Base-by-base conservation (phyloP, 805 yeast genomes). In the Metschnikowia gruessii region DNA sequence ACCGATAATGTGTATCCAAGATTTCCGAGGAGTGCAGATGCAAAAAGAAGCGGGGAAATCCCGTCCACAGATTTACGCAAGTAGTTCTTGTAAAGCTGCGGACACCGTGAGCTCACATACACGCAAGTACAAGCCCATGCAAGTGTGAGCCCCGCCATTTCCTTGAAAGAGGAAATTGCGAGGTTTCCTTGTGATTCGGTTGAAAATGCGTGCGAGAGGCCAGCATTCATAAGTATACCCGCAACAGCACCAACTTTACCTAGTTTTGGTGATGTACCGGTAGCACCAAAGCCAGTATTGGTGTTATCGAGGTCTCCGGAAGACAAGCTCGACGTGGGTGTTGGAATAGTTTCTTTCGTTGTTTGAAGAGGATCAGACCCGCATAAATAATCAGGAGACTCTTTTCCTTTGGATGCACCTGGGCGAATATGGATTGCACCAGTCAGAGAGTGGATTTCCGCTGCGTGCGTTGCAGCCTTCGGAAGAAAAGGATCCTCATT, bases 1-100 rank as follows among this genome's bases (percentile, higher is more conserved):
- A 92, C 89, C 6, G 95, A 85, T 6, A 80, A 55, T 0, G 94
- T 80, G 63, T 92, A 91, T 1, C 89, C 77, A 31, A 82, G 54
- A 63, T 92, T 92, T 3, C 95, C 96, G 19, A 80, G 44, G 37
- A 91, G 69, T 1, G 97, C 95, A 16, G 92, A 80, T 10, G 79
- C 79, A 63, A 91, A 91, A 19, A 90, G 70, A 37, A 86, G 64
- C 18, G 95, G 88, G 1, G 97, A 86, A 2, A 90, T 72, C 2
- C 97, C 97, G 29, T 85, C 83, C 0, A 95, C 94, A 1, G 96
- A 87, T 61, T 87, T 86, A 33, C 96, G 73, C 43, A 69, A 56
- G 61, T 80, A 83, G 65, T 91, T 91, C 62, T 86, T 89, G 60
- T 76, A 68, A 42, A 91, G 69, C 61, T 91, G 98, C 1, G 98